A percentile compares a stretch with the other conserved stretches of the same genome.
Evolutionary conservation across 1,284 basidiomycete species (phyloP).

Genomic region (Cutaneotrichosporon curvatum): DNA sequence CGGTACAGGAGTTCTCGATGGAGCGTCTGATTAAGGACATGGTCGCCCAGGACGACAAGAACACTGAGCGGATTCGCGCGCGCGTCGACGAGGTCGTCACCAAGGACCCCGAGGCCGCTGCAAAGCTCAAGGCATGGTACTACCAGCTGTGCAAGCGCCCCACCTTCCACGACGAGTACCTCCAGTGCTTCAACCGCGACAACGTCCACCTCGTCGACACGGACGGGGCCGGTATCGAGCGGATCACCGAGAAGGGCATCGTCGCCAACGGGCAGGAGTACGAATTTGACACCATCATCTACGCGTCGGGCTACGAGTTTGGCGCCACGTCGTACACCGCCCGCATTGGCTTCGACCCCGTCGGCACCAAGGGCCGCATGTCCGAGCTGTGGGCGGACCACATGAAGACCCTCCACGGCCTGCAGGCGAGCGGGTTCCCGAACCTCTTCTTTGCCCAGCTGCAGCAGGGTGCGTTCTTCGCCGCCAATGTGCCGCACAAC

Average conservation of each 20-base stretch:
- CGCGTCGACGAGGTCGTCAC: constrained; percentile 9
- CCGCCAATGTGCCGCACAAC: constrained; percentile 12
- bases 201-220: constrained; percentile 15
- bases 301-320: constrained; percentile 16
- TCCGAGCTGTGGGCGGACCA: constrained; percentile 12
- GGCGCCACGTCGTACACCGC: constrained; percentile 3
- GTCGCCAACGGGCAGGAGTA: constrained; percentile 12
- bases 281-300: constrained; percentile 11
- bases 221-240: constrained; percentile 10
- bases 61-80: constrained; percentile 2
- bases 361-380: constrained; percentile 7
- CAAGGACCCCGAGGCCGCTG: constrained; percentile 6
- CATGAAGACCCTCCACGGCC: constrained; percentile 10
- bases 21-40: constrained; percentile 1
- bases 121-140: constrained; percentile 15
- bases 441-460: constrained; percentile 13
- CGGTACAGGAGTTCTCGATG: too few relatives aligned
- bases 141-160: constrained; percentile 14
- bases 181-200: constrained; percentile 10
- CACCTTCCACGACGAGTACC: constrained; percentile 14
- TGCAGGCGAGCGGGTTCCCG: constrained; percentile 13
- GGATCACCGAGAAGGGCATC: constrained; percentile 10
- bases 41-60: constrained; percentile 9
- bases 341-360: constrained; percentile 8
- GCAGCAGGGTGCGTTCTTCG: constrained; percentile 6